Percentiles rank a stretch among this genome's conserved stretches.
Evolutionary conservation across 164 flowering plant genomes (phyloP).

Genomic region (Annona squamosa): DNA sequence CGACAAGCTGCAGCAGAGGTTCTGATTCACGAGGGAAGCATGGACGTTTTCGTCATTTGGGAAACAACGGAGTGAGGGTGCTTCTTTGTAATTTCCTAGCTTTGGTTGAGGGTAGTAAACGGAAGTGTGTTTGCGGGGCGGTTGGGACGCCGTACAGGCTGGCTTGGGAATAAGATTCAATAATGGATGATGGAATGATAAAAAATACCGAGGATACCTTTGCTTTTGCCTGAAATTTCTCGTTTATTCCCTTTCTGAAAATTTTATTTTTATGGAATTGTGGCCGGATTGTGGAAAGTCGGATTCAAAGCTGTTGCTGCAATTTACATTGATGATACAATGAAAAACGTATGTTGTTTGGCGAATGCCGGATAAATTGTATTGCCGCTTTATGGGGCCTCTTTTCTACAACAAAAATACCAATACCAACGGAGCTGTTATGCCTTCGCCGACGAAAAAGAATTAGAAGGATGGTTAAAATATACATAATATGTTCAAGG

Average conservation of each 20-base stretch:
- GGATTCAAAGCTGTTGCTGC: no score
- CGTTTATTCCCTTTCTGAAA: background rate
- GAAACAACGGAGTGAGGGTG: background rate
- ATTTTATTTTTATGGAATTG: no score
- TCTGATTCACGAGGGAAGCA: constrained; percentile 1
- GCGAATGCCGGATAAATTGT: no score
- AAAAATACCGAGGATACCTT: background rate
- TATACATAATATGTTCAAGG: background rate
- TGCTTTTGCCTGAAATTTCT: background rate
- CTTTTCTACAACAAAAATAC: background rate
- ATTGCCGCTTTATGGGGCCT: no score
- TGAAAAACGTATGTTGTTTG: no score
- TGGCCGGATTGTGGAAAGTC: no score
- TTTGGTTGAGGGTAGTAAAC: background rate
- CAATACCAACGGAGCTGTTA: background rate
- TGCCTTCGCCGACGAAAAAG: background rate
- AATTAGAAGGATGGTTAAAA: background rate
- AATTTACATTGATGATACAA: no score
- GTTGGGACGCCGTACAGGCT: background rate
- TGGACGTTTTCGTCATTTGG: background rate
- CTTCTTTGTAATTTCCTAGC: background rate
- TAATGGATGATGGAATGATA: no score
- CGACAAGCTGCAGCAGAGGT: constrained; percentile 15
- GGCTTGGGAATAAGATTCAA: background rate
- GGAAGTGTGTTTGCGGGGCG: background rate